These are phyloP conservation scores for Verbascum thapsus DNA, from an alignment of 257 asterid genomes.

Conservation along the genomic window DNA sequence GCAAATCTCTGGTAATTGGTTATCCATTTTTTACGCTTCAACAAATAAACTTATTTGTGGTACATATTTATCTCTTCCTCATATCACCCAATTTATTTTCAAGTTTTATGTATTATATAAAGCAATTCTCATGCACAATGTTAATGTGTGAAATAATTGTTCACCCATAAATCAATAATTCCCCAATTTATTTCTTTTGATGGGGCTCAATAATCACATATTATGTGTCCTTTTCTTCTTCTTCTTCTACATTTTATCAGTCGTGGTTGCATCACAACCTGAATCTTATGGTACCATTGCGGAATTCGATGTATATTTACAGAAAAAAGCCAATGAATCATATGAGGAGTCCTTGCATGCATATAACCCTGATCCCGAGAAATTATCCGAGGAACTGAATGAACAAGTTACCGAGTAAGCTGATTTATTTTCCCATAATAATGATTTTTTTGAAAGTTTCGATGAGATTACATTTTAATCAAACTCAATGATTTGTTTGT, in stretches of 20 bases:
- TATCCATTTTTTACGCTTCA: conserved; percentile 37
- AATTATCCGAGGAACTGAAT: conserved; percentile 45
- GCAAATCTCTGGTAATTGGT: conserved; percentile 30
- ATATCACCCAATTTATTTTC: conserved; percentile 2
- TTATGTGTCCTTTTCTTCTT: conserved; percentile 20
- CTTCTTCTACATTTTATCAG: conserved; percentile 26
- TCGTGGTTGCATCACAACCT: conserved; percentile 33
- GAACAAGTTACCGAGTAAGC: conserved; percentile 69
- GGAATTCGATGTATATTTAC: conserved; percentile 50
- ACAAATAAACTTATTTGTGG: background rate
- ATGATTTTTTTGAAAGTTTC: background rate
- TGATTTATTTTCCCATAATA: background rate
- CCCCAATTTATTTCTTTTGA: background rate
- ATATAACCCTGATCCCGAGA: conserved; percentile 60
- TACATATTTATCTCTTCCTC: background rate
- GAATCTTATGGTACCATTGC: conserved; percentile 44
- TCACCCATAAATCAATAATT: no score
- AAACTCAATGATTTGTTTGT: background rate
- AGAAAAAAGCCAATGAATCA: conserved; percentile 48
- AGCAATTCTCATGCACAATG: background rate
- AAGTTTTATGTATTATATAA: background rate
- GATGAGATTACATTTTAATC: background rate
- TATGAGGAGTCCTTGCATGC: conserved; percentile 49
- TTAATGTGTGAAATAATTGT: background rate
- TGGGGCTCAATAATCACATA: conserved; percentile 15